Conservation (phyloP, 177 flowering plant species). For the Vitis hybrid region DNA sequence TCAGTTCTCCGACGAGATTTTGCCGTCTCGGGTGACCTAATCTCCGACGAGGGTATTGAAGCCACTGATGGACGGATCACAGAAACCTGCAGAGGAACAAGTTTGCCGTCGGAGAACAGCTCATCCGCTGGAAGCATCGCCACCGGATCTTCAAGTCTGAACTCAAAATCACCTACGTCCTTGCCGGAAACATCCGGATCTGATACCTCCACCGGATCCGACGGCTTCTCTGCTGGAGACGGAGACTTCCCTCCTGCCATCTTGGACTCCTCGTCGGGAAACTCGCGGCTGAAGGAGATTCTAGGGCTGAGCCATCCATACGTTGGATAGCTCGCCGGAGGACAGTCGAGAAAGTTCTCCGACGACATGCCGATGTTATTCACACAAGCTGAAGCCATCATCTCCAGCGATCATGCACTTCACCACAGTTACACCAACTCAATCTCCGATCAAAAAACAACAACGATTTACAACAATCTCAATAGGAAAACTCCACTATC, state of each 20-base stretch:
- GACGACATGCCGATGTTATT: constrained; percentile 59
- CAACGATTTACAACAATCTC: neutral
- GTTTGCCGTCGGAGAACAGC: constrained; percentile 81
- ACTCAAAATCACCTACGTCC: constrained; percentile 66
- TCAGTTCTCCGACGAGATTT: constrained; percentile 39
- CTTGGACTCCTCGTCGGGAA: constrained; percentile 30
- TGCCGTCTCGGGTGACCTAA: constrained; percentile 34
- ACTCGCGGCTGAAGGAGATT: constrained; percentile 57
- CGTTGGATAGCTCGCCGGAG: constrained; percentile 39
- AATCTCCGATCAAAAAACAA: neutral
- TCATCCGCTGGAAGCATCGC: constrained; percentile 82
- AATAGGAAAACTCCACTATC: neutral
- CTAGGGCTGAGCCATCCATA: constrained; percentile 75
- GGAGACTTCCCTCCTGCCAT: constrained; percentile 11
- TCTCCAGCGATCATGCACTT: constrained; percentile 13
- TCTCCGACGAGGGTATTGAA: constrained; percentile 8
- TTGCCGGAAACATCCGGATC: constrained; percentile 33
- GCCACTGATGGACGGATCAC: constrained; percentile 11
- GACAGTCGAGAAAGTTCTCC: constrained; percentile 46
- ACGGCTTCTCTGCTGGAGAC: constrained; percentile 5
- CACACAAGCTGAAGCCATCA: constrained; percentile 84
- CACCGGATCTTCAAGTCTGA: constrained; percentile 73
- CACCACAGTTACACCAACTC: neutral
- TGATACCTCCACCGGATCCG: constrained; percentile 22
- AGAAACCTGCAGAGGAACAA: constrained; percentile 57